A percentile compares a stretch with the other conserved stretches of the same genome.
Evolutionary conservation across 1,284 basidiomycete species (phyloP).

Genomic region (Leccinum huronense): DNA sequence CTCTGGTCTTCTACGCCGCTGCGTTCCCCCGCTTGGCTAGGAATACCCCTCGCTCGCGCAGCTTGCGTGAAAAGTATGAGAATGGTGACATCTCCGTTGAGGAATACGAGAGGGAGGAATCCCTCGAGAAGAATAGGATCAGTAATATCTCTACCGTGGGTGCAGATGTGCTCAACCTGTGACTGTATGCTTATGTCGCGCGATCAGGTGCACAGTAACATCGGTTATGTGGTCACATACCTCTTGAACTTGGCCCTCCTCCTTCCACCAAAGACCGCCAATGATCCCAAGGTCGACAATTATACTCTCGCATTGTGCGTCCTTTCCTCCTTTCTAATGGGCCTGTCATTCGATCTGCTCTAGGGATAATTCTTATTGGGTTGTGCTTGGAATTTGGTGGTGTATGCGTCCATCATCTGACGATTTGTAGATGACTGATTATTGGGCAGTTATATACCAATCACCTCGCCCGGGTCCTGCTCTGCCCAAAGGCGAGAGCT

Average conservation of each 20-base stretch:
- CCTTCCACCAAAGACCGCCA: conserved; percentile 52
- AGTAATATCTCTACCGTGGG: conserved; percentile 81
- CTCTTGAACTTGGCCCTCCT: conserved; percentile 73
- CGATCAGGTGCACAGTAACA: conserved; percentile 69
- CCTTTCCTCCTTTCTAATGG: background rate
- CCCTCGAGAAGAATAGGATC: conserved; percentile 80
- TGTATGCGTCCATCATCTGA: conserved; percentile 47
- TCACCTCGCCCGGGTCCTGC: conserved; percentile 71
- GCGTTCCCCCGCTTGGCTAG: conserved; percentile 80
- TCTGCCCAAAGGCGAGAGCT: conserved; percentile 68
- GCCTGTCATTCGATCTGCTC: conserved; percentile 10
- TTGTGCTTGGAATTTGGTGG: conserved; percentile 75
- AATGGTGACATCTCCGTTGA: conserved; percentile 56
- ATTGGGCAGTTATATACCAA: conserved; percentile 64
- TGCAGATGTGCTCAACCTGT: background rate
- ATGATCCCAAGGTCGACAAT: conserved; percentile 69
- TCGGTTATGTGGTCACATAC: conserved; percentile 68
- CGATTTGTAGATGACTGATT: conserved; percentile 1
- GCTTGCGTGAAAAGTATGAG: conserved; percentile 57
- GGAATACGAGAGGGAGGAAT: conserved; percentile 74
- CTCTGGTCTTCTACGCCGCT: conserved; percentile 80
- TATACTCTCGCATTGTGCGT: conserved; percentile 63
- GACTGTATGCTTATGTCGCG: conserved; percentile 6
- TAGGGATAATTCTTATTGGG: conserved; percentile 75
- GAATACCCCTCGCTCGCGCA: conserved; percentile 69